Evolutionary conservation across 768 basidiomycete species (phyloP).

Genomic region (Auriscalpium microsporum): DNA sequence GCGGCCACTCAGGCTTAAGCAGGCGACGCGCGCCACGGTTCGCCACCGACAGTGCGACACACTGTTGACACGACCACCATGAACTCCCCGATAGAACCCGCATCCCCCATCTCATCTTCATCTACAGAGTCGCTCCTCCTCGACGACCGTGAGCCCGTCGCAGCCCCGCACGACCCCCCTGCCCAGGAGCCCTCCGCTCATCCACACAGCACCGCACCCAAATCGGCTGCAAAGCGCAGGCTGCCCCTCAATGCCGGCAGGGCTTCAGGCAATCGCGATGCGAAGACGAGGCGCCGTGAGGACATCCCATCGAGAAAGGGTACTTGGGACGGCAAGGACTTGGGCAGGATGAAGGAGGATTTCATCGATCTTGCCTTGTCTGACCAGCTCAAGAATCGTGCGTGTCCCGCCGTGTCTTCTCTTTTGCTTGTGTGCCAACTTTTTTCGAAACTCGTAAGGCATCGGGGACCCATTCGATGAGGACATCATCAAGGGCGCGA

Average conservation of each 20-base stretch:
- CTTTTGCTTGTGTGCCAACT: background rate
- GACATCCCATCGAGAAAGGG: conserved; percentile 7
- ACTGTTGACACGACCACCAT: conserved; percentile 5
- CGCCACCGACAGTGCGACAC: background rate
- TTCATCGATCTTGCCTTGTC: conserved; percentile 8
- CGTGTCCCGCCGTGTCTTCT: background rate
- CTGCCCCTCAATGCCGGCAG: conserved; percentile 9
- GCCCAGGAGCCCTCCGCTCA: background rate
- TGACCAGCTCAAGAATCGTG: conserved; percentile 10
- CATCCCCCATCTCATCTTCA: conserved; percentile 16
- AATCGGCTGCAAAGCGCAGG: conserved; percentile 10
- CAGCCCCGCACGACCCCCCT: conserved; percentile 1
- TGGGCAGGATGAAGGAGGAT: conserved; percentile 10
- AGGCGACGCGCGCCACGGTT: background rate
- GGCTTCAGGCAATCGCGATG: conserved; percentile 12
- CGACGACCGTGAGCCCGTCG: background rate
- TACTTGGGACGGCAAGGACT: conserved; percentile 4
- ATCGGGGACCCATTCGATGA: conserved; percentile 26
- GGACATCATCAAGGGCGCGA: conserved; percentile 16
- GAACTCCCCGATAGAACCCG: conserved; percentile 17
- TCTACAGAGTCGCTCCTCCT: conserved; percentile 16
- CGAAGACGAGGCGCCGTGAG: conserved; percentile 14
- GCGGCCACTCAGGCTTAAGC: too few relatives aligned
- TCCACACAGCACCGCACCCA: conserved; percentile 4
- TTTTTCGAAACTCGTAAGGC: conserved; percentile 6